Conservation (phyloP, 176 grass and related monocot species). For the Juncus effusus region DNA sequence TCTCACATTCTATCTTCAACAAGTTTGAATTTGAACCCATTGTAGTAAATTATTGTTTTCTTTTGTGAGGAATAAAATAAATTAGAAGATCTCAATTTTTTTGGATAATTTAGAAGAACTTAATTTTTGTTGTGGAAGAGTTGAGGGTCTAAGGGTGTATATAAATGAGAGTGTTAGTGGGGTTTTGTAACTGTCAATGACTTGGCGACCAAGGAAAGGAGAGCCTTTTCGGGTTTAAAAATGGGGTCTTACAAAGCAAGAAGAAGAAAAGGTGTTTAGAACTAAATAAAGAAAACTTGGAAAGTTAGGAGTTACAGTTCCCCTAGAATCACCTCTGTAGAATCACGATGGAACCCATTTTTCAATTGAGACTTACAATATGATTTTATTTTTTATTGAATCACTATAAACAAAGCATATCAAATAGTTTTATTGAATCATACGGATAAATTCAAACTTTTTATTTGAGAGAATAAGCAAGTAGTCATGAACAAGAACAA, state of each 20-base stretch:
- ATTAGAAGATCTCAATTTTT: too few relatives aligned
- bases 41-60: too few relatives aligned
- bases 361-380: too few relatives aligned
- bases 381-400: too few relatives aligned
- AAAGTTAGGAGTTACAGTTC: not conserved
- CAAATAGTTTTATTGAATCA: too few relatives aligned
- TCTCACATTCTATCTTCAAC: slow-evolving; percentile 20
- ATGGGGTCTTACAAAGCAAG: slow-evolving; percentile 15
- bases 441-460: too few relatives aligned
- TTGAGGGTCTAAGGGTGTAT: slow-evolving; percentile 12
- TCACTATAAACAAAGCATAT: too few relatives aligned
- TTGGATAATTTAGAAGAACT: too few relatives aligned
- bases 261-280: slow-evolving; percentile 17
- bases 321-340: slow-evolving; percentile 5
- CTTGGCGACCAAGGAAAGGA: slow-evolving; percentile 24
- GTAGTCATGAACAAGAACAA: too few relatives aligned
- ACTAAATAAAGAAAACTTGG: slow-evolving; percentile 15
- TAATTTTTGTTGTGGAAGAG: not conserved
- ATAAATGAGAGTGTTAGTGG: not conserved
- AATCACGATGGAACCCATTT: slow-evolving; percentile 6
- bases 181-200: slow-evolving; percentile 20
- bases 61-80: too few relatives aligned
- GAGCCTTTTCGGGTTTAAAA: slow-evolving; percentile 6
- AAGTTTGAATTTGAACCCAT: too few relatives aligned
- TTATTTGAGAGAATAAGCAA: too few relatives aligned